phyloP scores from a whole-genome alignment of 1,284 basidiomycete species.

The Porogramme epimiltina region DNA sequence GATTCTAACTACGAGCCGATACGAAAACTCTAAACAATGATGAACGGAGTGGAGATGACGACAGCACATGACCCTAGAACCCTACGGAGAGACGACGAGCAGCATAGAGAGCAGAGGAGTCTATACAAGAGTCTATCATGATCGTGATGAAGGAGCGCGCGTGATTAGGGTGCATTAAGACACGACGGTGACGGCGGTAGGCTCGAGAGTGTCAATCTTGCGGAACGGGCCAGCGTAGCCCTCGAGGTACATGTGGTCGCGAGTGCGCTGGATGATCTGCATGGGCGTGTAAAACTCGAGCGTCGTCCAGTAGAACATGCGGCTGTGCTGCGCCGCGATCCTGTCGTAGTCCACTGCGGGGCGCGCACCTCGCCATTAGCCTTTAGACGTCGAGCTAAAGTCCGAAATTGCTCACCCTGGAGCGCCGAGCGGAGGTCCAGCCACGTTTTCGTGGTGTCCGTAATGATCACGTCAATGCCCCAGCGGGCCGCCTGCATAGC shows the following conservation, averaged over 20 bases:
- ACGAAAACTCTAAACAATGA: too few relatives aligned
- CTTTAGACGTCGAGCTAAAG: background rate
- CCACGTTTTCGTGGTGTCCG: constrained; percentile 83
- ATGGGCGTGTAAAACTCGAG: constrained; percentile 61
- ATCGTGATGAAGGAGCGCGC: background rate
- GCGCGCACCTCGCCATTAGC: background rate
- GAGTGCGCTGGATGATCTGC: constrained; percentile 26
- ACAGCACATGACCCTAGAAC: background rate
- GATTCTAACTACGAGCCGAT: too few relatives aligned
- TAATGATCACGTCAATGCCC: constrained; percentile 92
- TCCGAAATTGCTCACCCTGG: constrained; percentile 45
- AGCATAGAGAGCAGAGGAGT: background rate
- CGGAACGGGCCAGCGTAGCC: constrained; percentile 32
- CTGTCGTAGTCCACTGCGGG: constrained; percentile 68
- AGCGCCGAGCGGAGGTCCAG: constrained; percentile 72
- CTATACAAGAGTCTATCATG: background rate
- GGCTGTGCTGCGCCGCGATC: constrained; percentile 59
- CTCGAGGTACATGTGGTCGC: constrained; percentile 25
- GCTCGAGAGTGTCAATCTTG: constrained; percentile 16
- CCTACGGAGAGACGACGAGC: background rate
- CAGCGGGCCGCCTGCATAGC: constrained; percentile 78
- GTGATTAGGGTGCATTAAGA: background rate
- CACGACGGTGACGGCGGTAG: constrained; percentile 3
- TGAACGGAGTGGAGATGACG: background rate
- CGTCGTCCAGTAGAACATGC: constrained; percentile 78